Base-by-base conservation (phyloP, 2,329 filamentous ascomycete genomes). In the Pseudonectria buxi region DNA sequence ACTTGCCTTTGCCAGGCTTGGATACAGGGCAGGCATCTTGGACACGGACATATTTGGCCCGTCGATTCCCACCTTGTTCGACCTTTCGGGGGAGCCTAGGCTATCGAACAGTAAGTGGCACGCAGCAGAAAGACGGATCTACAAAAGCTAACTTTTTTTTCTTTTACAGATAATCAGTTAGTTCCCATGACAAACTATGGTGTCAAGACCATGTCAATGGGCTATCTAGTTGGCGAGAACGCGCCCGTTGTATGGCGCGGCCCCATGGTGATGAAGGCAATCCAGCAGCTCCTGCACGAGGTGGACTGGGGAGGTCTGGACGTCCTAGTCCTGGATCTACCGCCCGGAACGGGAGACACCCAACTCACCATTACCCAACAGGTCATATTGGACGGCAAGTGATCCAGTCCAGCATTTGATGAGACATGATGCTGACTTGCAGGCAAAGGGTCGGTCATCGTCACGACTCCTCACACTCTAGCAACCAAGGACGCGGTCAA, bases 201-300 rank as follows among this genome's bases (percentile, higher is more conserved):
- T 27, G 75, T 98, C 37, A 94, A 94, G 63, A 94, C 88, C 36
- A 98, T 98, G 92, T 95, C 89, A 0, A 96, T 98, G 86, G 92
- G 92, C 32, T 96, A 95, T 47, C 73, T 98, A 1, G 79, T 95
- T 2, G 77, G 76, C 14, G 81, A 87, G 46, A 74, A 79, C 10
- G 83, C 86, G 5, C 86, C 89, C 0, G 83, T 98, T 12, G 89
- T 92, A 24, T 98, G 92, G 92, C 79, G 92, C 33, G 92, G 92
- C 0, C 74, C 95, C 3, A 95, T 98, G 89, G 86, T 96, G 11
- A 94, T 94, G 73, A 98, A 96, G 56, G 92, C 92, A 0, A 73
- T 98, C 45, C 89, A 95, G 49, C 92, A 98, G 57, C 78, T 98
- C 5, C 74, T 98, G 7, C 90, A 95, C 58, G 87, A 95, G 49